Base-by-base conservation (phyloP, 2,329 filamentous ascomycete genomes). In the Tolypocladium inflatum region DNA sequence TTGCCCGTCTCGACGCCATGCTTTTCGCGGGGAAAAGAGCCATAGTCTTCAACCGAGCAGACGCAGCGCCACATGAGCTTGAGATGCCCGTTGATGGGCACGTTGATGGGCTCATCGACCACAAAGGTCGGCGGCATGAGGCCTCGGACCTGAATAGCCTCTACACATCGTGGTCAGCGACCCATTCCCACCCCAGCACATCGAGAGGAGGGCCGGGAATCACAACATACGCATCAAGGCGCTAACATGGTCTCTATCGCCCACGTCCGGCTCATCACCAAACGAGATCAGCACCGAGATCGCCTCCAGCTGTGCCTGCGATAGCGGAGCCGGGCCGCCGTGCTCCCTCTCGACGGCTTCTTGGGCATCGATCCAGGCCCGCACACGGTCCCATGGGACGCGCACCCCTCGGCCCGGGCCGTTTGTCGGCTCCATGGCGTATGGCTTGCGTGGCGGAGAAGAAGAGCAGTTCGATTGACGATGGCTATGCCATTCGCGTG, bases 321-420 rank as follows among this genome's bases (percentile, higher is more conserved):
- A 71, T 37, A 81, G 63, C 0, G 71, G 70, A 1, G 73, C 69
- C 0, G 76, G 72, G 17, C 61, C 43, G 8, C 67, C 67, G 41
- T 68, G 60, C 8, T 62, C 41, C 11, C 58, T 62, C 63, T 76
- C 72, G 50, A 65, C 66, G 2, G 66, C 64, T 57, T 76, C 75
- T 55, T 80, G 74, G 23, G 68, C 52, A 30, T 71, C 70, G 57
- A 78, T 69, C 74, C 74, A 79, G 19, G 63, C 65, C 55, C 71
- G 72, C 56, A 79, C 63, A 21, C 64, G 66, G n/a, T 62, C 60
- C 68, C 71, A 76, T 19, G 71, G 63, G 19, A 71, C 63, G 43
- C 60, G 50, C 15, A 63, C 37, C 37, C 48, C 6, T 21, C 35
- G 23, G 21, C 19, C 17, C 33, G 52, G 15, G 15, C 17, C 54